Evolutionary conservation across 306 rosid genomes (phyloP), one percentile per base, ranked within the genome.

Genomic region (Prunus armeniaca): DNA sequence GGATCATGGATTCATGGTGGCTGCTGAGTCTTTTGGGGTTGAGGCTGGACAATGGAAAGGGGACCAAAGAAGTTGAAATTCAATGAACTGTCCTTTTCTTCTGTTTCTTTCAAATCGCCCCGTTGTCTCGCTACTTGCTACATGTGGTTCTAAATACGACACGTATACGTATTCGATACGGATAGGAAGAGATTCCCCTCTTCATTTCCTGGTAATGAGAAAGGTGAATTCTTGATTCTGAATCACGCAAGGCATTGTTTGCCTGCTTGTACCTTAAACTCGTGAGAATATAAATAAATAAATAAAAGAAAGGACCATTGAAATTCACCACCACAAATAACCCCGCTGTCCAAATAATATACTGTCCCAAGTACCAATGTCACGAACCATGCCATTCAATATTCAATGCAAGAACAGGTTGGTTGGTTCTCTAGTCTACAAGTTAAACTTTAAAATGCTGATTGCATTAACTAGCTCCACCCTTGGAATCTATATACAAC

Each of bases 361-460:
- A 52, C 19, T 14, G 61, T 2, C n/a, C 27, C 8, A 55, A 24
- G 67, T 58, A 24, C 17, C 43, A 14, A 38, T 58, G 45, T 70
- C 77, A 65, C 77, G 65, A 64, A 76, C 34, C 22, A 45, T 24
- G 20, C 30, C 49, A 41, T 15, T 72, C 55, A 55, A 34, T 63
- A 13, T 56, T 38, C 38, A 57, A 77, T 71, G 65, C 66, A 50
- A 58, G 22, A 30, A 18, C 74, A 66, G 46, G 51, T 14, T 6
- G 24, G 41, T 22, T 4, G 24, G 54, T 22, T 8, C 41, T 2
- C 12, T 27, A 72, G 65, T 20, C 34, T 38, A 9, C 15, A 9
- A 34, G 17, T 55, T 6, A 18, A 54, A 57, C 71, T 73, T 67
- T 55, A 73, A 17, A 82, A 34, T 60, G 62, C 62, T 76, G 74